Conservation (phyloP, 2,329 filamentous ascomycete genomes). For the Teratosphaeria nubilosa region DNA sequence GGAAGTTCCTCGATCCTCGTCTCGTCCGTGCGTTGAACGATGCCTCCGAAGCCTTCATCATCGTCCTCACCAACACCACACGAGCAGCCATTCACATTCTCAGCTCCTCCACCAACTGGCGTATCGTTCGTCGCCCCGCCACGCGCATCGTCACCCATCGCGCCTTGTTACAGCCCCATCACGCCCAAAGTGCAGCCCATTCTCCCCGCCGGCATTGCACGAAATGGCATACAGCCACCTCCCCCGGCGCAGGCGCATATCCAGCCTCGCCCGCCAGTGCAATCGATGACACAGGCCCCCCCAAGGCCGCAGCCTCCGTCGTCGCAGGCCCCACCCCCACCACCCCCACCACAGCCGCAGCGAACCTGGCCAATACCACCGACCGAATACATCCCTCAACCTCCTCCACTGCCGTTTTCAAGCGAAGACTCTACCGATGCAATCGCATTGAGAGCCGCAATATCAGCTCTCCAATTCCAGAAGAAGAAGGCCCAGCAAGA, state of each 20-base stretch:
- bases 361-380: constrained; percentile 10
- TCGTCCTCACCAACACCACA: constrained; percentile 4
- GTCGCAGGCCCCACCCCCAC: not conserved
- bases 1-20: not conserved
- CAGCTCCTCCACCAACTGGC: constrained; percentile 3
- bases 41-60: constrained; percentile 13
- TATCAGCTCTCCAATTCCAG: constrained; percentile 80
- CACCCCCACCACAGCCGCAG: not conserved
- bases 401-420: constrained; percentile 36
- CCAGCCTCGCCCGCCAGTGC: not conserved
- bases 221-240: not conserved
- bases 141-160: constrained; percentile 5
- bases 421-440: constrained; percentile 65
- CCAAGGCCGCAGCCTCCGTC: not conserved
- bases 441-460: constrained; percentile 74
- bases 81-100: constrained; percentile 5
- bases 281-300: not conserved
- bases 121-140: not conserved
- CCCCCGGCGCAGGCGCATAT: not conserved
- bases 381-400: constrained; percentile 31
- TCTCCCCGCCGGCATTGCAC: constrained; percentile 12
- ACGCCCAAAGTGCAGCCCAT: constrained; percentile 24
- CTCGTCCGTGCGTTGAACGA: constrained; percentile 16
- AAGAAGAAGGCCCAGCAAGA: constrained; percentile 66
- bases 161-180: constrained; percentile 24